phyloP scores from a whole-genome alignment of 805 yeast species.

The Torulaspora gathmanii region DNA sequence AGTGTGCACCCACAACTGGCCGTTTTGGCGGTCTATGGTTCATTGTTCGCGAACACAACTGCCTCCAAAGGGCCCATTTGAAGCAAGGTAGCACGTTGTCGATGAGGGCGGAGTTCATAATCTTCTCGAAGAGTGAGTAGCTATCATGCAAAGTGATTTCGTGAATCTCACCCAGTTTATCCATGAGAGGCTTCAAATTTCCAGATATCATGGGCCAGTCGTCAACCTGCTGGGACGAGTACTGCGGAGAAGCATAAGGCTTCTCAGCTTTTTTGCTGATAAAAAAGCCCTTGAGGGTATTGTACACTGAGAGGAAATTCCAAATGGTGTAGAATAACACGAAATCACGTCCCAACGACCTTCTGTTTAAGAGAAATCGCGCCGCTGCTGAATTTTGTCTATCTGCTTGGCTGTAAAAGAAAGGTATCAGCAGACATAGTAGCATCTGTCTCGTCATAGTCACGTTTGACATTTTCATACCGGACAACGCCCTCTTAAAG shows the following conservation, averaged over 20 bases:
- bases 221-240: conserved; percentile 1
- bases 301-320: conserved; percentile 21
- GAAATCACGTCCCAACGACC: conserved; percentile 18
- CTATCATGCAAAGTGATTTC: conserved; percentile 18
- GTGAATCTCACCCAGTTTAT: conserved; percentile 26
- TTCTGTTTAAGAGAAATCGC: conserved; percentile 15
- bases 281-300: conserved; percentile 5
- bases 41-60: conserved; percentile 14
- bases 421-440: conserved; percentile 17
- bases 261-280: conserved; percentile 1
- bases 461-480: conserved; percentile 4
- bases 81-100: conserved; percentile 22
- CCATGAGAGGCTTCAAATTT: conserved; percentile 21
- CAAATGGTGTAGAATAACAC: conserved; percentile 17
- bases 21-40: conserved; percentile 8
- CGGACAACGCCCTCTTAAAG: background rate
- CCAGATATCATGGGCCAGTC: conserved; percentile 18
- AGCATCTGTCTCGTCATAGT: conserved; percentile 12
- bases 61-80: conserved; percentile 32
- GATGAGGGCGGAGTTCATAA: conserved; percentile 23
- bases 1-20: conserved; percentile 5
- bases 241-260: background rate
- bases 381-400: conserved; percentile 8
- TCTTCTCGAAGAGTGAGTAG: conserved; percentile 18
- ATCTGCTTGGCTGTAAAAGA: conserved; percentile 7